phyloP scores from a whole-genome alignment of 2,329 filamentous ascomycete species.

The Calonectria leucothoes region DNA sequence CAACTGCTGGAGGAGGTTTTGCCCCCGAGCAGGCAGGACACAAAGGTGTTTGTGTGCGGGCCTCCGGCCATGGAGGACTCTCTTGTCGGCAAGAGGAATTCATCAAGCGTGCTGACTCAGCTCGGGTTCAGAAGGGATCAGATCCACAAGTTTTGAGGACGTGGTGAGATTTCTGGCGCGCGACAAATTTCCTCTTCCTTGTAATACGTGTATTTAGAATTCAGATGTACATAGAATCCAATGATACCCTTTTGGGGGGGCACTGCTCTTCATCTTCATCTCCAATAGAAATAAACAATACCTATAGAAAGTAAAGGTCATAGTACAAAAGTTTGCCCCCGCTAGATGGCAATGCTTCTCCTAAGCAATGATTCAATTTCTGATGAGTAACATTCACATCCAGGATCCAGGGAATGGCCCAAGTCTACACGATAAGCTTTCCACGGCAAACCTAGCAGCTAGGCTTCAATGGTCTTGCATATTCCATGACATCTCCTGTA shows the following conservation, averaged over 20 bases:
- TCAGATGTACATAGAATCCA: not conserved
- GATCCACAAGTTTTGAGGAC: constrained; percentile 65
- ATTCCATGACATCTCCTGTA: no score
- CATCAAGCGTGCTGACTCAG: constrained; percentile 63
- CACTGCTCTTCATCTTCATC: not conserved
- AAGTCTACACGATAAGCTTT: no score
- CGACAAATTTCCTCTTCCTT: not conserved
- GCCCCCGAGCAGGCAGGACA: constrained; percentile 48
- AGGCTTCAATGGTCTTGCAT: no score
- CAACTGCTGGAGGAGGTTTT: constrained; percentile 64
- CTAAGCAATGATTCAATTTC: no score
- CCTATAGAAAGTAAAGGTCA: not conserved
- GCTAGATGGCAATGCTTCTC: no score
- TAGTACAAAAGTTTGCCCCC: no score
- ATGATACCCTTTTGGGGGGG: not conserved
- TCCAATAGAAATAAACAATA: not conserved
- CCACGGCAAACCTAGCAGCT: no score
- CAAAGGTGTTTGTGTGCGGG: constrained; percentile 76
- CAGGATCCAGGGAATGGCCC: no score
- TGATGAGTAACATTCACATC: no score
- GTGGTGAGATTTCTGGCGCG: not conserved
- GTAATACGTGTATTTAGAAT: not conserved
- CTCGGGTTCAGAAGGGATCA: constrained; percentile 69
- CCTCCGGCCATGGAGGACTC: constrained; percentile 74
- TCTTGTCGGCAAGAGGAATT: constrained; percentile 58